These are phyloP conservation scores for Colletotrichum shisoi DNA, from an alignment of 2,329 filamentous ascomycete genomes.

Conservation along the genomic window DNA sequence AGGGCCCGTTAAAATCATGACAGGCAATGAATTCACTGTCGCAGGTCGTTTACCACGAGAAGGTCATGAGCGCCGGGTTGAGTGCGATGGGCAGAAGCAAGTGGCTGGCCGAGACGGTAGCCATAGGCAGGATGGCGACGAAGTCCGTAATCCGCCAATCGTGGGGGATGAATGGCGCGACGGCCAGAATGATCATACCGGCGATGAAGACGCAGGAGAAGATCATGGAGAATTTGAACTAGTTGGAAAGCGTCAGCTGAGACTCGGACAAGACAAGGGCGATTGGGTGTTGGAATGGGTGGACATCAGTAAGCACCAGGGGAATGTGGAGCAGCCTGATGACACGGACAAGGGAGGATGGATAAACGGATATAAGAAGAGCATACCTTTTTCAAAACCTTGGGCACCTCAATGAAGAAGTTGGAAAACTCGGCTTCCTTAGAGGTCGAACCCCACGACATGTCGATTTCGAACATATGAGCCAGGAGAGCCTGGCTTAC, in stretches of 20 bases:
- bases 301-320: conserved; percentile 42
- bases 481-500: conserved; percentile 79
- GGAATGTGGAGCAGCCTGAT: conserved; percentile 43
- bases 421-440: conserved; percentile 84
- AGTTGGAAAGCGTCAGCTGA: conserved; percentile 28
- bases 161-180: conserved; percentile 69
- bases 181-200: conserved; percentile 70
- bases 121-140: conserved; percentile 79
- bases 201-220: conserved; percentile 66
- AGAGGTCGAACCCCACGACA: conserved; percentile 84
- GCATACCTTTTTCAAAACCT: conserved; percentile 78
- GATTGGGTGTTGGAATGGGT: background rate
- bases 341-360: conserved; percentile 40
- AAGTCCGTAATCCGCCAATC: conserved; percentile 74
- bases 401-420: conserved; percentile 85
- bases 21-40: background rate
- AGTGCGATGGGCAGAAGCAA: conserved; percentile 75
- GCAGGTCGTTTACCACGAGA: conserved; percentile 69
- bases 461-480: conserved; percentile 86
- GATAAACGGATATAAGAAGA: conserved; percentile 47
- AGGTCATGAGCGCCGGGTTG: conserved; percentile 82
- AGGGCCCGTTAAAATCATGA: conserved; percentile 28
- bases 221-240: conserved; percentile 77
- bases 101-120: conserved; percentile 73
- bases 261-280: conserved; percentile 1